Evolutionary conservation across 495 filamentous ascomycete species (phyloP).

Genomic region (Parmelia sp.): DNA sequence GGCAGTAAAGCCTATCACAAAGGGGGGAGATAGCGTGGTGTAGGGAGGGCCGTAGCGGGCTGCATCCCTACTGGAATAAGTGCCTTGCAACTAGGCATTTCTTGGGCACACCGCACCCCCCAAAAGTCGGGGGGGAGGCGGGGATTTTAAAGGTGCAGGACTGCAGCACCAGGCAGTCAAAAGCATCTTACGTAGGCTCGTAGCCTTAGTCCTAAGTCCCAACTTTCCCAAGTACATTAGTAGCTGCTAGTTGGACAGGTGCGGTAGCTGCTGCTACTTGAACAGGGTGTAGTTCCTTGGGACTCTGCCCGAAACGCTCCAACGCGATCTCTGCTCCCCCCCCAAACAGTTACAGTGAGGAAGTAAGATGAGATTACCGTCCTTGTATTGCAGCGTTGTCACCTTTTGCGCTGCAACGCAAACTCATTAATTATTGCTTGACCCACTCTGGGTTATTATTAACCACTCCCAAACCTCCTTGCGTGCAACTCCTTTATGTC

Average conservation of each 20-base stretch:
- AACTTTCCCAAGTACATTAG: not conserved
- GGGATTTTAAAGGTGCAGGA: not conserved
- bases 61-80: not conserved
- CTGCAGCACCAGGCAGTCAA: too few relatives aligned
- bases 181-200: not conserved
- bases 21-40: not conserved
- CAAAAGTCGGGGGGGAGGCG: not conserved
- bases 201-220: slow-evolving; percentile 5
- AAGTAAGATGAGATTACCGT: slow-evolving; percentile 3
- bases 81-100: not conserved
- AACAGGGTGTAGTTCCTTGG: slow-evolving; percentile 1
- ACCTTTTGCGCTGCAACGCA: slow-evolving; percentile 5
- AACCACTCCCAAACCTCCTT: not conserved
- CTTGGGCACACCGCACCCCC: not conserved
- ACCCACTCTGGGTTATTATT: not conserved
- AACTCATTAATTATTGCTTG: not conserved
- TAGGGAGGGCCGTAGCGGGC: slow-evolving; percentile 2
- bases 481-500: slow-evolving; percentile 22
- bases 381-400: not conserved
- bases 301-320: slow-evolving; percentile 9
- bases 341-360: not conserved
- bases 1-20: not conserved
- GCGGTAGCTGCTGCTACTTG: slow-evolving; percentile 6
- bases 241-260: slow-evolving; percentile 1
- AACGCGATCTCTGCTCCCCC: slow-evolving; percentile 1